Base-by-base conservation (phyloP, 805 yeast genomes). In the Candida quercuum region DNA sequence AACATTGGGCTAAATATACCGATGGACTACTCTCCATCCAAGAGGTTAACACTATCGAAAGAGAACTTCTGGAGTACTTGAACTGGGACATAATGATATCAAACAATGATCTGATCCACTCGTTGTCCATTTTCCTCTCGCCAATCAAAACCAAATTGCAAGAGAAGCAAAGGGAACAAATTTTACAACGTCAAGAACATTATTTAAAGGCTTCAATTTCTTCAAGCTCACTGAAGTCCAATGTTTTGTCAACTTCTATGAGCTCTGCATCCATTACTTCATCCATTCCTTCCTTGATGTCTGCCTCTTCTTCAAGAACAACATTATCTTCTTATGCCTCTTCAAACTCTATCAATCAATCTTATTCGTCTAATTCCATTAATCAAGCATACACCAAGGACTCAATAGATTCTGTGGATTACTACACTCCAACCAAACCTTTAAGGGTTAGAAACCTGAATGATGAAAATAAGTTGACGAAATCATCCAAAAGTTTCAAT, bases 1-100 rank as follows among this genome's bases (percentile, higher is more conserved):
- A 84, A 64, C 97, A 93, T 66, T 91, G 99, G 99, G 81, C 95
- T 5, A 72, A 77, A 42, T 89, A 91, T 67, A 89, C 98, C 3
- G 81, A 82, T 56, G 97, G 97, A 1, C 69, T 93, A 30, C 72
- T 91, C 42, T 57, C 79, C 9, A 65, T 85, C 27, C 70, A 70
- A 17, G 98, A 91, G 54, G 87, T 93, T 37, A 93, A 91, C 61
- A 78, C 88, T 46, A 84, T 94, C 53, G 99, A 91, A 64, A 72
- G 89, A 48, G 98, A 91, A 63, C 67, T 93, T 51, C 76, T 91
- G 34, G 76, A 74, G 35, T 77, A 86, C 45, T 72, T 91, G 40
- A 82, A 86, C 51, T 91, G 98, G 98, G 80, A 86, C 52, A 69
- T 93, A 33, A 69, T 74, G 19, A 78, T 93, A 35, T 64, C 76